Conservation (phyloP, 352 stramenopile species). For the Halophytophthora polymorphica region DNA sequence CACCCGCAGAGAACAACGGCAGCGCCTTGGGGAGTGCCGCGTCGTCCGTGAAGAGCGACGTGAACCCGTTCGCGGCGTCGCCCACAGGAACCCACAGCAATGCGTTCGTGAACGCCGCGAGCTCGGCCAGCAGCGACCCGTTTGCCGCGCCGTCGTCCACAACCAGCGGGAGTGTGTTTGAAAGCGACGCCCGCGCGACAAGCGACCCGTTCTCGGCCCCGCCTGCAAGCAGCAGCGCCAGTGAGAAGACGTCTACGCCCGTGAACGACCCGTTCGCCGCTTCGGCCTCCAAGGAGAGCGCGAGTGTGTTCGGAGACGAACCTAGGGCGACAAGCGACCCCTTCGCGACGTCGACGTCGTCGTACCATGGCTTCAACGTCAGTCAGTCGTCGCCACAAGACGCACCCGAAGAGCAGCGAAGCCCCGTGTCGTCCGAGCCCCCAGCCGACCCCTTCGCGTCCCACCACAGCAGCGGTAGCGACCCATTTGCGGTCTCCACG, state of each 20-base stretch:
- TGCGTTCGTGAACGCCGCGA: neutral
- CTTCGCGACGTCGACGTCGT: conserved; percentile 11
- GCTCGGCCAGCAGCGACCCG: neutral
- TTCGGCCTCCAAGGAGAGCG: conserved; percentile 10
- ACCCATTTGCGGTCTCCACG: conserved; percentile 16
- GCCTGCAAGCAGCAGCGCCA: too few relatives aligned
- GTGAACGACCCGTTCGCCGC: conserved; percentile 9
- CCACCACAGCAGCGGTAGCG: conserved; percentile 1
- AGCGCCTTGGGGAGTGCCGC: neutral
- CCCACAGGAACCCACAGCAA: neutral
- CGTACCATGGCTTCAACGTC: conserved; percentile 5
- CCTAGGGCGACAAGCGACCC: conserved; percentile 8
- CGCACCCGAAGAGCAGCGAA: conserved; percentile 7
- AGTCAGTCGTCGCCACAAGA: neutral
- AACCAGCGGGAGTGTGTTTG: conserved; percentile 4
- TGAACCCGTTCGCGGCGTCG: conserved; percentile 1
- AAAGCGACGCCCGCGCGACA: too few relatives aligned
- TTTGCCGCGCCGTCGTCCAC: conserved; percentile 5
- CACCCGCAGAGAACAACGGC: neutral
- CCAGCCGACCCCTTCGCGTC: conserved; percentile 3
- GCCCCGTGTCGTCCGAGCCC: conserved; percentile 2
- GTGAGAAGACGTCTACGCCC: too few relatives aligned
- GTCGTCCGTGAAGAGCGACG: neutral
- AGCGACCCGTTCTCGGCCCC: too few relatives aligned
- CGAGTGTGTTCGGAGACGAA: conserved; percentile 10